Evolutionary conservation across 805 yeast species (phyloP), one percentile per base, ranked within the genome.

Genomic region (Diddensiella santjacobensis): DNA sequence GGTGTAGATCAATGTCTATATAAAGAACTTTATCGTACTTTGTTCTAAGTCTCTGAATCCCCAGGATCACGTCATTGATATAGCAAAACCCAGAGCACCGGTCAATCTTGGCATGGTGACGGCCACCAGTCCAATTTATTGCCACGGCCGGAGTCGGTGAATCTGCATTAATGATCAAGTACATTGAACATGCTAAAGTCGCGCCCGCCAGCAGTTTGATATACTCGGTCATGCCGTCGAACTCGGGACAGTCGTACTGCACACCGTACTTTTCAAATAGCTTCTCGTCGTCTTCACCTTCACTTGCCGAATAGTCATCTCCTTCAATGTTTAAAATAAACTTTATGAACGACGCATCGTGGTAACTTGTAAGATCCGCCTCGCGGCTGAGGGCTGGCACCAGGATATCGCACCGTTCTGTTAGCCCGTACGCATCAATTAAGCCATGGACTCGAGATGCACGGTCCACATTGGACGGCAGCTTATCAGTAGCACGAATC

Each of bases 61-160:
- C 75, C 11, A 85, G 57, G 0, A 79, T 82, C 4, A 83, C 74
- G 58, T 85, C 95, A 55, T 84, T 84, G 2, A 83, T 67, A 57
- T 84, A 84, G 58, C 93, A 84, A 58, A 81, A 84, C 2, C 91
- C 91, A 8, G 83, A 71, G 1, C 87, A 85, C 29, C 58, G 66
- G 0, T 72, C 56, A 54, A 73, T 74, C 40, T 65, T 69, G 3
- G 81, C 80, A 63, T 84, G 93, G 59, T 84, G 93, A 42, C 90
- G 64, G 1, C 93, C 95, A 4, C 95, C 95, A 57, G 79, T 77
- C 89, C 89, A 85, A 58, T 83, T 83, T 40, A 85, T 70, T 1
- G 76, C 81, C 1, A 78, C 64, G 61, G 43, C 47, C 22, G 13
- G 24, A 33, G 29, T 23, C 22, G 17, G 22, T 2, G 10, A 23